phyloP scores from a whole-genome alignment of 2,329 filamentous ascomycete species.

The Trichoderma harzianum region DNA sequence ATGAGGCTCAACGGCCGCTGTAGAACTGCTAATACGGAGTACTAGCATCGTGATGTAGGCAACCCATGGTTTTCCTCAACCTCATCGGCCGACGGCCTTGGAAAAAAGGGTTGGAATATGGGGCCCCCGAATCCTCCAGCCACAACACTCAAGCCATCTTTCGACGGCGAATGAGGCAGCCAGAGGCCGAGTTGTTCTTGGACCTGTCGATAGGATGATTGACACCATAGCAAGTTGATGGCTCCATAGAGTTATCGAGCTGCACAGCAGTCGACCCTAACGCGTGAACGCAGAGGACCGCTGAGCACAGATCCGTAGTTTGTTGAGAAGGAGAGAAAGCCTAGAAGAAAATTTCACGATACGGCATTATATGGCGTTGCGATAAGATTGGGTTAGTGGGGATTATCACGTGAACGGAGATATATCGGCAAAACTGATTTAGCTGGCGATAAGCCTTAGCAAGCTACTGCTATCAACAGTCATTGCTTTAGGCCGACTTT shows the following conservation, averaged over 20 bases:
- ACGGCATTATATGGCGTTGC: slow-evolving; percentile 7
- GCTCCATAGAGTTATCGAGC: slow-evolving; percentile 82
- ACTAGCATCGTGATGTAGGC: slow-evolving; percentile 56
- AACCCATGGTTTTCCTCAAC: slow-evolving; percentile 85
- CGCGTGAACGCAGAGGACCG: slow-evolving; percentile 58
- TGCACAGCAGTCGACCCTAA: slow-evolving; percentile 77
- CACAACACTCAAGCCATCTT: slow-evolving; percentile 62
- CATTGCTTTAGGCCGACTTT: background rate
- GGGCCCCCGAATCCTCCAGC: slow-evolving; percentile 57
- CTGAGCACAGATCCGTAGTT: slow-evolving; percentile 82
- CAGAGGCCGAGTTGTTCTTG: slow-evolving; percentile 68
- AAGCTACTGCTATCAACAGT: background rate
- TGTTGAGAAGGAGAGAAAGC: slow-evolving; percentile 36
- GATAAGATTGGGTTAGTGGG: slow-evolving; percentile 10
- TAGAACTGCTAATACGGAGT: background rate
- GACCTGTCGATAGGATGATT: slow-evolving; percentile 94
- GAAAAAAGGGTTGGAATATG: slow-evolving; percentile 90
- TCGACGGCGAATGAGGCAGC: slow-evolving; percentile 64
- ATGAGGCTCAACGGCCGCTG: background rate
- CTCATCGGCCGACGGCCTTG: slow-evolving; percentile 86
- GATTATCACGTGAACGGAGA: slow-evolving; percentile 2
- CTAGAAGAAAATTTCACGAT: slow-evolving; percentile 37
- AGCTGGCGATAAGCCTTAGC: background rate
- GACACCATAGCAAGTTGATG: slow-evolving; percentile 71
- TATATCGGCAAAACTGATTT: background rate